These are phyloP conservation scores for Parsonsia alboflavescens DNA, from an alignment of 257 asterid genomes.

Conservation along the genomic window DNA sequence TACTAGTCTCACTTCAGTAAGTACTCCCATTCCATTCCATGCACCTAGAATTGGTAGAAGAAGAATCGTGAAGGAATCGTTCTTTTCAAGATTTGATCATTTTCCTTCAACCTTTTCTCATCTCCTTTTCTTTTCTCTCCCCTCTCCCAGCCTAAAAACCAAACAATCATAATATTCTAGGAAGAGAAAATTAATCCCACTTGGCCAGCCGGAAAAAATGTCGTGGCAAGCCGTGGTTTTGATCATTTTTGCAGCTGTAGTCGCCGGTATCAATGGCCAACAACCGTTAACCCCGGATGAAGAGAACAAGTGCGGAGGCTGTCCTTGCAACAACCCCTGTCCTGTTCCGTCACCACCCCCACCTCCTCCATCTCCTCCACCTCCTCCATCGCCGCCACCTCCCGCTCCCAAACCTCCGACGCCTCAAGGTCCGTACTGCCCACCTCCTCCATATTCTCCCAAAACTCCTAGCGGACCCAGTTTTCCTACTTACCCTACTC, in stretches of 20 bases:
- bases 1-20: too few relatives aligned
- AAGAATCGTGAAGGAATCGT: constrained; percentile 13
- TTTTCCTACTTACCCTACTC: constrained; percentile 26
- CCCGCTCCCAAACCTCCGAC: constrained; percentile 26
- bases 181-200: not conserved
- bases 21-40: constrained; percentile 11
- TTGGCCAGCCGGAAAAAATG: constrained; percentile 14
- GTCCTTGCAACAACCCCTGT: constrained; percentile 74
- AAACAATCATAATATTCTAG: not conserved
- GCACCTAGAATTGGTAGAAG: constrained; percentile 12
- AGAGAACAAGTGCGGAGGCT: constrained; percentile 62
- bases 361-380: constrained; percentile 21
- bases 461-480: constrained; percentile 20
- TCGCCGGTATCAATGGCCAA: constrained; percentile 13
- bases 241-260: constrained; percentile 9
- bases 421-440: constrained; percentile 38
- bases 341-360: constrained; percentile 36
- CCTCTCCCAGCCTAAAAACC: not conserved
- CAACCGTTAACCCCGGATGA: constrained; percentile 31
- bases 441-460: constrained; percentile 48
- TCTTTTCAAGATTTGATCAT: constrained; percentile 10
- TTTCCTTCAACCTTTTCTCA: not conserved
- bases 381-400: constrained; percentile 21
- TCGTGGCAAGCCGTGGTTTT: constrained; percentile 5
- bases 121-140: not conserved